These are phyloP conservation scores for Psilocybe tampanensis DNA, from an alignment of 768 basidiomycete genomes.

Conservation along the genomic window DNA sequence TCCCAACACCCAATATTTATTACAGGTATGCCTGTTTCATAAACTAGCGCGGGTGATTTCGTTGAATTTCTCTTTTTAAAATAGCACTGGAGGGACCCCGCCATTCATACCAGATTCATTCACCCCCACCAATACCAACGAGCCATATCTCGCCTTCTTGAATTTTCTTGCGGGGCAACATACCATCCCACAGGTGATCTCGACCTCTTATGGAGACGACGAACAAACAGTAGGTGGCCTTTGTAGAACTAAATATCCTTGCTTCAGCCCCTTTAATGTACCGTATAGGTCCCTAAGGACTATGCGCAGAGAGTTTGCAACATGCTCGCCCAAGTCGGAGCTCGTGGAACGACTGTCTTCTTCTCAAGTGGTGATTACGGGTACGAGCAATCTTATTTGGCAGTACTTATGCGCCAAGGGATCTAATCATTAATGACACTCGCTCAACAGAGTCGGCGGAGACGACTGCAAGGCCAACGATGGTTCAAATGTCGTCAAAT, in stretches of 20 bases:
- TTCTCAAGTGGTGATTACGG: slow-evolving; percentile 67
- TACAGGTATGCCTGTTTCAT: slow-evolving; percentile 42
- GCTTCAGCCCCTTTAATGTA: no score
- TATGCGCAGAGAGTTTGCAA: slow-evolving; percentile 63
- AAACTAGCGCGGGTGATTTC: not conserved
- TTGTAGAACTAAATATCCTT: no score
- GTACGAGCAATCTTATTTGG: slow-evolving; percentile 28
- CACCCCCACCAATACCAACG: slow-evolving; percentile 56
- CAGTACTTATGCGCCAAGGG: not conserved
- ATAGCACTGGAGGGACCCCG: slow-evolving; percentile 65
- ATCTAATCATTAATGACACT: slow-evolving; percentile 5
- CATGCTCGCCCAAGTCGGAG: slow-evolving; percentile 62
- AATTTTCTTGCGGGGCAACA: slow-evolving; percentile 47
- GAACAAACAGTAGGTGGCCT: slow-evolving; percentile 44
- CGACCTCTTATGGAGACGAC: slow-evolving; percentile 68
- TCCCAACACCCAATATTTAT: slow-evolving; percentile 63
- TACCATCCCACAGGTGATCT: slow-evolving; percentile 58
- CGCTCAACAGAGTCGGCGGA: slow-evolving; percentile 50
- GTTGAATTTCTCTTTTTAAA: slow-evolving; percentile 9
- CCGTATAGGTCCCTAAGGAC: slow-evolving; percentile 54
- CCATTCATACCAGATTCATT: slow-evolving; percentile 56
- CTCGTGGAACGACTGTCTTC: slow-evolving; percentile 58
- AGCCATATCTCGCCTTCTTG: slow-evolving; percentile 69
- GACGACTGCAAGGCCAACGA: slow-evolving; percentile 52
- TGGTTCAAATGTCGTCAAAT: slow-evolving; percentile 41